Conservation (phyloP, 2,329 filamentous ascomycete genomes). For the Pyrenochaeta sp. region DNA sequence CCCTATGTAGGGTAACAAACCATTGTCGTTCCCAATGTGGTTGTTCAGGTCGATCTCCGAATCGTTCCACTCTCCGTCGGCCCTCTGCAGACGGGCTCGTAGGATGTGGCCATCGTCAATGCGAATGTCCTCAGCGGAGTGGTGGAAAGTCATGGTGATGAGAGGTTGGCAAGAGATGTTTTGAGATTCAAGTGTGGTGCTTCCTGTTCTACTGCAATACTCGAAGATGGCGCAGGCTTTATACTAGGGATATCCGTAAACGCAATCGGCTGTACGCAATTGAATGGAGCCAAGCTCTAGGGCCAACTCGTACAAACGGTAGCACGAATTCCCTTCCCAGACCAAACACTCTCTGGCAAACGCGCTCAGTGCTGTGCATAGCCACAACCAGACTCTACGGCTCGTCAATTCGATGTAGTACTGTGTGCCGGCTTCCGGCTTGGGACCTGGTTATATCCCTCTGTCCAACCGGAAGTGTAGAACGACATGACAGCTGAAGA, state of each 20-base stretch:
- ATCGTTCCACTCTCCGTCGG: constrained; percentile 55
- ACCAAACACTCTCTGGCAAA: background rate
- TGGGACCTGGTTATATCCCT: constrained; percentile 5
- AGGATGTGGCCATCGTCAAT: constrained; percentile 62
- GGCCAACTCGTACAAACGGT: background rate
- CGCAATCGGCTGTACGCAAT: background rate
- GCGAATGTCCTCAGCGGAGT: constrained; percentile 55
- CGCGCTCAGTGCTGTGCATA: background rate
- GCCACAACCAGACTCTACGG: background rate
- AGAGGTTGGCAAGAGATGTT: background rate
- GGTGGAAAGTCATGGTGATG: constrained; percentile 55
- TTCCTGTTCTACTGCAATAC: background rate
- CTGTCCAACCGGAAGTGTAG: background rate
- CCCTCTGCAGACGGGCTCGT: constrained; percentile 50
- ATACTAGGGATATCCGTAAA: constrained; percentile 3
- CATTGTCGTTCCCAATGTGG: constrained; percentile 61
- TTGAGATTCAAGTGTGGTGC: background rate
- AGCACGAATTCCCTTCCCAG: background rate
- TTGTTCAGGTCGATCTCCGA: constrained; percentile 59
- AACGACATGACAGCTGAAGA: constrained; percentile 1
- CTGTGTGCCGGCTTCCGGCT: constrained; percentile 21
- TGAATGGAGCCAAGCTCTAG: background rate
- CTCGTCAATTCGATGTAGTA: background rate
- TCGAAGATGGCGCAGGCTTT: constrained; percentile 11
- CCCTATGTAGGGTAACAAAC: constrained; percentile 40